Conservation (phyloP, 805 yeast genomes). For the Ogataea nitratoaversa region DNA sequence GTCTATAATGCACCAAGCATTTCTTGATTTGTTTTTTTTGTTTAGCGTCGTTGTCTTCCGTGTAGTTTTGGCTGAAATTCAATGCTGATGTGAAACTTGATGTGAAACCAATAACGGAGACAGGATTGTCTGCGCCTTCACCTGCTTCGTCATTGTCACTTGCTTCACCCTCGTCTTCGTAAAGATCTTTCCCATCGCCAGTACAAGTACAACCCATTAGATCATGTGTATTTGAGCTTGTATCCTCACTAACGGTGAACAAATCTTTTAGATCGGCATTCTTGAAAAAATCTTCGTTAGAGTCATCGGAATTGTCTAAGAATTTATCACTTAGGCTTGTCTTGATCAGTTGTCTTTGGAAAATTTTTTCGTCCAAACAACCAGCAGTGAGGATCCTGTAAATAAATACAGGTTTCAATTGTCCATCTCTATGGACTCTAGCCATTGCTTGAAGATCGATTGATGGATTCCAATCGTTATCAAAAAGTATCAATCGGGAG, state of each 20-base stretch:
- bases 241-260: slow-evolving; percentile 52
- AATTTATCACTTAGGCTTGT: slow-evolving; percentile 73
- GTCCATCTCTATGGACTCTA: slow-evolving; percentile 92
- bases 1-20: slow-evolving; percentile 60
- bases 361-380: slow-evolving; percentile 88
- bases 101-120: slow-evolving; percentile 2
- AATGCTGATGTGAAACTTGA: slow-evolving; percentile 56
- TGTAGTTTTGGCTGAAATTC: slow-evolving; percentile 31
- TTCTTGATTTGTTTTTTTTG: slow-evolving; percentile 45
- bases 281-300: slow-evolving; percentile 65
- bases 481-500: slow-evolving; percentile 76
- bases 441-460: slow-evolving; percentile 94
- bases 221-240: slow-evolving; percentile 72
- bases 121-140: slow-evolving; percentile 12
- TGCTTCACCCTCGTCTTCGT: slow-evolving; percentile 22
- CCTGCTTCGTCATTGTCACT: slow-evolving; percentile 16
- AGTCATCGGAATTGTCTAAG: slow-evolving; percentile 37
- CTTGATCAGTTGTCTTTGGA: slow-evolving; percentile 87
- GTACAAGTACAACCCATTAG: slow-evolving; percentile 59
- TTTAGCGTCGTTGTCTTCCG: slow-evolving; percentile 23
- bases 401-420: slow-evolving; percentile 67
- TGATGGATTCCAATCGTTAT: slow-evolving; percentile 97
- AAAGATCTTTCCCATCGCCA: slow-evolving; percentile 43
- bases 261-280: slow-evolving; percentile 66
- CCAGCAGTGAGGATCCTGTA: slow-evolving; percentile 86